Evolutionary conservation across 2,329 filamentous ascomycete genomes (phyloP).

Genomic region (Cryphonectria japonica): DNA sequence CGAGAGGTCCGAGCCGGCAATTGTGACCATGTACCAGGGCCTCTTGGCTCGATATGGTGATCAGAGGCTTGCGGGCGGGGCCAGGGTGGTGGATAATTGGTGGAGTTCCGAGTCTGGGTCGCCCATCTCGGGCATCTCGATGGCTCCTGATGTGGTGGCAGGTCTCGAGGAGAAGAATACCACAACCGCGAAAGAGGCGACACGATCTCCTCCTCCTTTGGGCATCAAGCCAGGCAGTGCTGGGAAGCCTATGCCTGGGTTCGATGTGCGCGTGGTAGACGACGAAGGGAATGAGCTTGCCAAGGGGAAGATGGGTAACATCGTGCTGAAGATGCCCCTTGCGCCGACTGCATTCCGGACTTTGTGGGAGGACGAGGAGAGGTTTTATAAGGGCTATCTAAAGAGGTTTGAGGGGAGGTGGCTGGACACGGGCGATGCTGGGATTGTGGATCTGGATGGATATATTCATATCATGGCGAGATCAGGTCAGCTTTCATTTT

Average conservation of each 20-base stretch:
- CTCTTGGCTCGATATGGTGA: conserved; percentile 70
- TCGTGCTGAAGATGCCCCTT: conserved; percentile 80
- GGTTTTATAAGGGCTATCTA: conserved; percentile 85
- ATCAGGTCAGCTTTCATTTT: conserved; percentile 34
- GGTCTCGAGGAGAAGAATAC: background rate
- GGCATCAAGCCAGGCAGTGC: conserved; percentile 81
- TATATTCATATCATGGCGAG: conserved; percentile 68
- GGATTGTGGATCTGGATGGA: conserved; percentile 77
- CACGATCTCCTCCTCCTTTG: conserved; percentile 55
- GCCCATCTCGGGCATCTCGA: conserved; percentile 60
- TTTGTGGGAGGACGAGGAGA: conserved; percentile 81
- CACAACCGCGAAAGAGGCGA: background rate
- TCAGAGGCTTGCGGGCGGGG: conserved; percentile 50
- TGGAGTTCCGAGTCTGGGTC: conserved; percentile 64
- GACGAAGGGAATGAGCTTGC: conserved; percentile 74
- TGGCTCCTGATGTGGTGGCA: conserved; percentile 54
- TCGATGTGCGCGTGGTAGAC: conserved; percentile 83
- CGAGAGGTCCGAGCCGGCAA: conserved; percentile 85
- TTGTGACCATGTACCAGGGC: conserved; percentile 79
- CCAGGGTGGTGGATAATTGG: conserved; percentile 63
- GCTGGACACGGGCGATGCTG: conserved; percentile 91
- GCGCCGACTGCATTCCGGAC: conserved; percentile 86
- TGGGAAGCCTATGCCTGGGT: conserved; percentile 89
- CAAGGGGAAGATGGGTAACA: conserved; percentile 84
- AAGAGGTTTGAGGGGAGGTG: conserved; percentile 80